Conservation (phyloP, 176 grass and related monocot species). For the Oryza meridionalis region DNA sequence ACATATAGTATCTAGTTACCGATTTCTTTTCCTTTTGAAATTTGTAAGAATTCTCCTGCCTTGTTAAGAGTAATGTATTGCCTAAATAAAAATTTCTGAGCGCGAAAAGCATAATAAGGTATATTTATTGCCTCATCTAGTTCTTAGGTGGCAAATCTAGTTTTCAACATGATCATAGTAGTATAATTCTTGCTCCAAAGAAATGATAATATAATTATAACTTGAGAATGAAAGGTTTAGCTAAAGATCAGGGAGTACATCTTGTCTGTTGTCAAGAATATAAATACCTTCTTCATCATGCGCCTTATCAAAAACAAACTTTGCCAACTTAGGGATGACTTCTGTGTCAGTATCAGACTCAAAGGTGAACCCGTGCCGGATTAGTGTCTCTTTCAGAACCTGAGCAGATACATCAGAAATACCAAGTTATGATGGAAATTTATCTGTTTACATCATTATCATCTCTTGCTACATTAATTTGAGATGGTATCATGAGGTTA, state of each 20-base stretch:
- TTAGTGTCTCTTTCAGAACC: constrained; percentile 89
- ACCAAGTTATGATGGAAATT: constrained; percentile 11
- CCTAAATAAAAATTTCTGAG: not conserved
- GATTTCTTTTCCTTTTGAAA: not conserved
- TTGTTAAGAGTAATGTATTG: not conserved
- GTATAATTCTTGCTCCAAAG: not conserved
- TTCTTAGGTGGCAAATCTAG: not conserved
- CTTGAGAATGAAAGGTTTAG: not conserved
- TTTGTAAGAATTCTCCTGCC: not conserved
- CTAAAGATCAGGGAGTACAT: constrained; percentile 26
- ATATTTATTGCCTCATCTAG: not conserved
- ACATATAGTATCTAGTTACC: not conserved
- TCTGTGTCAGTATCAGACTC: constrained; percentile 96
- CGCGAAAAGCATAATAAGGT: not conserved
- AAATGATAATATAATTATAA: not conserved
- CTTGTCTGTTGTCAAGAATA: not conserved
- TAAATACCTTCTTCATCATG: constrained; percentile 71
- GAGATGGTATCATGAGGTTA: not conserved
- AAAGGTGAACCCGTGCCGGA: constrained; percentile 85
- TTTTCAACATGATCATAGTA: not conserved
- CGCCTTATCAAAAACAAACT: constrained; percentile 92
- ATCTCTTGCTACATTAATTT: not conserved
- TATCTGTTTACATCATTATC: not conserved
- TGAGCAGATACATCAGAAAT: constrained; percentile 40
- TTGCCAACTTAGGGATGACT: constrained; percentile 95